Conservation (phyloP, 2,329 filamentous ascomycete genomes). For the Neurospora sp. region DNA sequence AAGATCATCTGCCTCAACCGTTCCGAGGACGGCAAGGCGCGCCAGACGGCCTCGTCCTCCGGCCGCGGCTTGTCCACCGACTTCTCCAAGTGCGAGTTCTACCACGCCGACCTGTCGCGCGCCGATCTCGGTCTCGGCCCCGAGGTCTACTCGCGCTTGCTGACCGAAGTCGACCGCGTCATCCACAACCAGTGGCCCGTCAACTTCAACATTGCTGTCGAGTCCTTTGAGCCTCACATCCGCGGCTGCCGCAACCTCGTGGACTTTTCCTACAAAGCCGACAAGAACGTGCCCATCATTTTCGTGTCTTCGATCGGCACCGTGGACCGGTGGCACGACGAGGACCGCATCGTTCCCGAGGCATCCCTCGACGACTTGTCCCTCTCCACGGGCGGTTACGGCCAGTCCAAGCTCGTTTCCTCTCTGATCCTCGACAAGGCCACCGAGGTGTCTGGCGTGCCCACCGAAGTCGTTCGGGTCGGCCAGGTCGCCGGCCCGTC, state of each 20-base stretch:
- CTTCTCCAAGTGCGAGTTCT: conserved; percentile 34
- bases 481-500: conserved; percentile 37
- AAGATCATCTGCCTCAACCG: conserved; percentile 40
- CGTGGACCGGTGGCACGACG: conserved; percentile 21
- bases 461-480: conserved; percentile 31
- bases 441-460: conserved; percentile 24
- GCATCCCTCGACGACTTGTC: conserved; percentile 24
- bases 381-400: conserved; percentile 28
- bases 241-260: conserved; percentile 39
- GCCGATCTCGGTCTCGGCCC: conserved; percentile 36
- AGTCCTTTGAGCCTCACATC: conserved; percentile 40
- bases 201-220: conserved; percentile 39
- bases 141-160: conserved; percentile 25
- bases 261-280: conserved; percentile 24
- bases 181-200: conserved; percentile 48
- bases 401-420: conserved; percentile 31
- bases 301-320: conserved; percentile 36
- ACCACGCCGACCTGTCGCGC: conserved; percentile 37
- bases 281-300: conserved; percentile 26
- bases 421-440: conserved; percentile 33
- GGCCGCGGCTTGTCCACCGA: conserved; percentile 28
- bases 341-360: conserved; percentile 27
- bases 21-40: conserved; percentile 28
- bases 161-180: conserved; percentile 31
- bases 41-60: conserved; percentile 26